These are phyloP conservation scores for Astragalus membranaceus DNA, from an alignment of 306 rosid species.

Conservation along the genomic window DNA sequence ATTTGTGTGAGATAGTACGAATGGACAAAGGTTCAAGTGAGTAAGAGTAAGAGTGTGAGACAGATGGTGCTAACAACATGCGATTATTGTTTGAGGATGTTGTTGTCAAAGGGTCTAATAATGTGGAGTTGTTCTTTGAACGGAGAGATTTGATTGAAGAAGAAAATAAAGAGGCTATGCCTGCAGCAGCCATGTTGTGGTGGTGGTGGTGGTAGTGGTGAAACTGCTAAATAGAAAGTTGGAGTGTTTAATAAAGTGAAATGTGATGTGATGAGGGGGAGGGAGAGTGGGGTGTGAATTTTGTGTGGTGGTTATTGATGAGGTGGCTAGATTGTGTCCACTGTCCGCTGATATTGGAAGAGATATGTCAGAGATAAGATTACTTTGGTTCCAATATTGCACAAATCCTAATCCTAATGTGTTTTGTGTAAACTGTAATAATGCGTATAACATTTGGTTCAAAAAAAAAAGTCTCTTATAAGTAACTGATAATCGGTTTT, in stretches of 20 bases:
- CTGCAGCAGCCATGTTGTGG: slow-evolving; percentile 57
- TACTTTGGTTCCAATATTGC: too few relatives aligned
- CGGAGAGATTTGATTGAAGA: slow-evolving; percentile 52
- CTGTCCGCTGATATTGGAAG: slow-evolving; percentile 30
- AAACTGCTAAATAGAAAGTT: neutral
- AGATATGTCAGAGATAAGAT: slow-evolving; percentile 9
- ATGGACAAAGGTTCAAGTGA: slow-evolving; percentile 31
- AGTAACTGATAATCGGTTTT: too few relatives aligned
- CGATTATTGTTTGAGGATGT: slow-evolving; percentile 32
- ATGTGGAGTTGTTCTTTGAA: slow-evolving; percentile 22
- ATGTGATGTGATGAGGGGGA: neutral
- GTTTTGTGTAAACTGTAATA: too few relatives aligned
- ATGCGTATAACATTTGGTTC: too few relatives aligned
- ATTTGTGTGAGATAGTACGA: slow-evolving; percentile 20
- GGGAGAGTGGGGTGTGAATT: neutral
- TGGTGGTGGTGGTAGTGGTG: neutral
- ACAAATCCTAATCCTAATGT: too few relatives aligned
- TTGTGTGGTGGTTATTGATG: slow-evolving; percentile 21
- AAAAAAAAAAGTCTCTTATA: too few relatives aligned
- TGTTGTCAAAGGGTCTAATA: slow-evolving; percentile 18
- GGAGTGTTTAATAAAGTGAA: neutral
- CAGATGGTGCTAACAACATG: slow-evolving; percentile 7
- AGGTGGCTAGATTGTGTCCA: slow-evolving; percentile 67
- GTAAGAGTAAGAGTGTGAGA: slow-evolving; percentile 19
- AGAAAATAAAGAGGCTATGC: slow-evolving; percentile 54